Conservation (phyloP, 208 protist species). For the Tritrichomonas musculus region DNA sequence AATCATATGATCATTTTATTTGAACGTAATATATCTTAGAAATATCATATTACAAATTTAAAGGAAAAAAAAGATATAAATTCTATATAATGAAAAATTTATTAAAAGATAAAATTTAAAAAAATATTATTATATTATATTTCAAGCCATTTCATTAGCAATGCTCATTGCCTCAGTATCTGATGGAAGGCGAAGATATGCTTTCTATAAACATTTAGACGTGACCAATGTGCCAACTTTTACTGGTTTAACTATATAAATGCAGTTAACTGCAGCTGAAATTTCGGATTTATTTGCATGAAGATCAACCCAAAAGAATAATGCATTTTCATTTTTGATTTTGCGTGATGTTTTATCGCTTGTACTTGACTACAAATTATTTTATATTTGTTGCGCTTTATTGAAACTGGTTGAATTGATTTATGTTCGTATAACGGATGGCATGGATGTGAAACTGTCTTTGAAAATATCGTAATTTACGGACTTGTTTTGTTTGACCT, state of each 20-base stretch:
- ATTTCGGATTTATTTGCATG: slow-evolving; percentile 20
- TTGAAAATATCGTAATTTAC: background rate
- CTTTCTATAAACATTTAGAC: slow-evolving; percentile 12
- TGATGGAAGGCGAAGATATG: slow-evolving; percentile 1
- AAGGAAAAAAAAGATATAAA: too few species aligned
- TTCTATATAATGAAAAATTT: too few species aligned
- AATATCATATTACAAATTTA: too few species aligned
- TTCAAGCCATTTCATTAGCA: slow-evolving; percentile 14
- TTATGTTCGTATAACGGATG: background rate
- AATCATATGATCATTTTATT: too few species aligned
- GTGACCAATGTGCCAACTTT: slow-evolving; percentile 14
- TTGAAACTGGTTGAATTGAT: background rate
- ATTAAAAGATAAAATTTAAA: too few species aligned
- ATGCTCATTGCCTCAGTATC: slow-evolving; percentile 29
- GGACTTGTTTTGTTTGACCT: slow-evolving; percentile 4
- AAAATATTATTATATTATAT: too few species aligned
- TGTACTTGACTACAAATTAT: background rate
- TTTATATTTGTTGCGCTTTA: background rate
- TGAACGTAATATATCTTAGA: too few species aligned
- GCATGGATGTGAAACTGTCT: background rate
- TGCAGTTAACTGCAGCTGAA: background rate
- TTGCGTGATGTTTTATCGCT: background rate
- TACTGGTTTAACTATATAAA: slow-evolving; percentile 25
- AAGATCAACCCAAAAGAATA: background rate
- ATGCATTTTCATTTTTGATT: slow-evolving; percentile 26